phyloP scores from a whole-genome alignment of 768 basidiomycete genomes.

The Cyathus striatus region DNA sequence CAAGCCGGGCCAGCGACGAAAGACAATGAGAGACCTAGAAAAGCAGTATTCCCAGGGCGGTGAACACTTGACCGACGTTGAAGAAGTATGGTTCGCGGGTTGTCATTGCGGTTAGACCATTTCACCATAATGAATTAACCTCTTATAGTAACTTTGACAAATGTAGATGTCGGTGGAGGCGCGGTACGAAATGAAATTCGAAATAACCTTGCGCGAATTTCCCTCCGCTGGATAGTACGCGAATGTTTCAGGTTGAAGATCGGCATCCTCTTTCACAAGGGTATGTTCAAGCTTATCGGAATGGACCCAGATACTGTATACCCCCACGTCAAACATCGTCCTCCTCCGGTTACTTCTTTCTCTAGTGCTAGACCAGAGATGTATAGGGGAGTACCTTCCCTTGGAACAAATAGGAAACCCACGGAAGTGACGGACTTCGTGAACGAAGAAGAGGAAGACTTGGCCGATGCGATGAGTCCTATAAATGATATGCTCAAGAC shows the following conservation, averaged over 20 bases:
- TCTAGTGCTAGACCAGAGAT: conserved; percentile 15
- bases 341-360: conserved; percentile 30
- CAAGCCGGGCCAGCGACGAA: conserved; percentile 19
- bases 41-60: conserved; percentile 26
- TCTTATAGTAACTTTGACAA: background rate
- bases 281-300: conserved; percentile 39
- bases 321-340: conserved; percentile 33
- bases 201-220: conserved; percentile 62
- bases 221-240: conserved; percentile 75
- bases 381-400: conserved; percentile 11
- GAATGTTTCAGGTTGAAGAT: conserved; percentile 53
- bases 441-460: conserved; percentile 57
- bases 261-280: conserved; percentile 55
- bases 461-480: conserved; percentile 45
- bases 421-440: conserved; percentile 25
- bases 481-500: conserved; percentile 55
- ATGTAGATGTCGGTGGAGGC: conserved; percentile 70
- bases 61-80: conserved; percentile 46
- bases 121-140: background rate
- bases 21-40: conserved; percentile 35
- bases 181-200: conserved; percentile 51
- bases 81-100: conserved; percentile 81
- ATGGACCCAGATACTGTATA: conserved; percentile 40
- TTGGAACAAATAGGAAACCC: conserved; percentile 15
- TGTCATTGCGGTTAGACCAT: conserved; percentile 55